These are phyloP conservation scores for Ophiostoma ulmi DNA, from an alignment of 2,329 filamentous ascomycete species.

Conservation along the genomic window DNA sequence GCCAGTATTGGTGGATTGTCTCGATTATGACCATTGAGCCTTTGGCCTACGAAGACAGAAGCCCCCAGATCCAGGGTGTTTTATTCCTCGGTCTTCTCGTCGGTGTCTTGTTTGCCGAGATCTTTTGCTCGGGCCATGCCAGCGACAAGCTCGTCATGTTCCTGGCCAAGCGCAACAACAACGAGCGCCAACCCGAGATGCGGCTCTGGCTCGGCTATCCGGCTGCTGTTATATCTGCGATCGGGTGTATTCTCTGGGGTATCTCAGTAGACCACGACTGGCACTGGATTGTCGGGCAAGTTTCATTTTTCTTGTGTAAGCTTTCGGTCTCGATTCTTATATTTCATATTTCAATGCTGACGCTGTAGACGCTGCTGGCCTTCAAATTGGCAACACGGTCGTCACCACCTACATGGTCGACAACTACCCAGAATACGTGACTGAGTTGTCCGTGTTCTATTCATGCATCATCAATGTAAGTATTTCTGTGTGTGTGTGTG, in stretches of 20 bases:
- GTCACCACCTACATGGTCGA: slow-evolving; percentile 46
- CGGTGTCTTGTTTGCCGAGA: slow-evolving; percentile 47
- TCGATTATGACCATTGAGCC: slow-evolving; percentile 50
- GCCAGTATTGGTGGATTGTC: slow-evolving; percentile 54
- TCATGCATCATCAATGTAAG: slow-evolving; percentile 1
- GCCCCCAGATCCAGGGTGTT: slow-evolving; percentile 46
- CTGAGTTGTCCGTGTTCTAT: slow-evolving; percentile 45
- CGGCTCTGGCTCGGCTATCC: slow-evolving; percentile 53
- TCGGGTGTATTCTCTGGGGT: slow-evolving; percentile 35
- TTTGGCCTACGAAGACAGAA: slow-evolving; percentile 44
- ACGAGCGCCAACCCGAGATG: slow-evolving; percentile 47
- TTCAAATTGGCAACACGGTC: slow-evolving; percentile 52
- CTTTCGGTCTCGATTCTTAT: not conserved
- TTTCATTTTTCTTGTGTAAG: not conserved
- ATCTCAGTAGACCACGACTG: not conserved
- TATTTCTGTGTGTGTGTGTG: not conserved
- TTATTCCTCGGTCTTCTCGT: slow-evolving; percentile 33
- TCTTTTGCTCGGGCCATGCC: slow-evolving; percentile 47
- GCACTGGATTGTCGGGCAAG: not conserved
- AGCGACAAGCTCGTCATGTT: slow-evolving; percentile 46
- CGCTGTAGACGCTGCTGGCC: slow-evolving; percentile 37
- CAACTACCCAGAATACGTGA: slow-evolving; percentile 50
- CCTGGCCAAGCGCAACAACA: slow-evolving; percentile 39
- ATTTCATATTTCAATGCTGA: slow-evolving; percentile 27
- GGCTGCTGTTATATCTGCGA: slow-evolving; percentile 43